Percentiles rank a stretch among this genome's conserved stretches.
phyloP scores from a whole-genome alignment of 140 eudicot species.

The Bidens hawaiensis region DNA sequence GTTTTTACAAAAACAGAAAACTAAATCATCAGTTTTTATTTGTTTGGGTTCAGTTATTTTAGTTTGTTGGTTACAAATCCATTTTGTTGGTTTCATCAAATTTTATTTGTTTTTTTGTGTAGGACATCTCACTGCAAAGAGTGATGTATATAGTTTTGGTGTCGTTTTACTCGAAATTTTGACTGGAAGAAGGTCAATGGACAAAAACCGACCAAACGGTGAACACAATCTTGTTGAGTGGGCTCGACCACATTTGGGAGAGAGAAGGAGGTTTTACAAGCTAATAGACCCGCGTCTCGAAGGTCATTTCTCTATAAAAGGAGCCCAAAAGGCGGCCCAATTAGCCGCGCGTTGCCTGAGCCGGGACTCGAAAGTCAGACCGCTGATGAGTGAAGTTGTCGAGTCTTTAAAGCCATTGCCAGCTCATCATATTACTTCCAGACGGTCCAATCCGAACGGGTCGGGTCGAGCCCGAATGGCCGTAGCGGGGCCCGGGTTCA shows the following conservation, averaged over 20 bases:
- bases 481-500: slow-evolving; percentile 33
- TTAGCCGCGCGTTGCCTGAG: slow-evolving; percentile 57
- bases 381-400: slow-evolving; percentile 64
- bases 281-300: slow-evolving; percentile 63
- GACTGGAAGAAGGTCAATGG: slow-evolving; percentile 68
- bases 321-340: slow-evolving; percentile 68
- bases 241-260: slow-evolving; percentile 68
- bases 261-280: slow-evolving; percentile 44
- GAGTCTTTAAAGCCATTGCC: slow-evolving; percentile 56
- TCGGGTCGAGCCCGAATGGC: slow-evolving; percentile 50
- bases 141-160: slow-evolving; percentile 79
- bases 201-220: slow-evolving; percentile 56
- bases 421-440: slow-evolving; percentile 54
- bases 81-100: too few relatives aligned
- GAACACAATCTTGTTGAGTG: slow-evolving; percentile 69
- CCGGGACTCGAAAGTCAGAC: slow-evolving; percentile 64
- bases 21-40: too few relatives aligned
- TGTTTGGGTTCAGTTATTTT: too few relatives aligned
- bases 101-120: not conserved
- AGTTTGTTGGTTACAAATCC: too few relatives aligned
- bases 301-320: slow-evolving; percentile 63
- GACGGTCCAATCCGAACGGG: slow-evolving; percentile 57
- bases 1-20: too few relatives aligned
- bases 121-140: slow-evolving; percentile 75
- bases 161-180: slow-evolving; percentile 62